Evolutionary conservation across 2,329 filamentous ascomycete species (phyloP), one percentile per base, ranked within the genome.

Genomic region (Curvularia verruculosa): DNA sequence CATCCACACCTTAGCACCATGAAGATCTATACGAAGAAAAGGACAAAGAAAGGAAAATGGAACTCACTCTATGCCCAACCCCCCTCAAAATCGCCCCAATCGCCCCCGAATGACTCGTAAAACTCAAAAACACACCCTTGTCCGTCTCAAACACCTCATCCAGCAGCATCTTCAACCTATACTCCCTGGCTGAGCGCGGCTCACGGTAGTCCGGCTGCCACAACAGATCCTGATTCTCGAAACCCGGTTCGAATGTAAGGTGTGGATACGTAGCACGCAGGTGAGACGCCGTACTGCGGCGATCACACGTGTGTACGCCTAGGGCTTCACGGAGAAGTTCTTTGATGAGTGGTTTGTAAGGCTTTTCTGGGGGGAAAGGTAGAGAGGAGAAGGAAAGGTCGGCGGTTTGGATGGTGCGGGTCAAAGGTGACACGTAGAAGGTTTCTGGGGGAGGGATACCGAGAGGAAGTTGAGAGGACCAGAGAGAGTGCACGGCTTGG

Each of bases 251-350:
- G 37, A 90, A 83, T 1, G 64, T 62, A 55, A 84, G 84, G 1
- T 72, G 72, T 0, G 84, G 84, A 39, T 85, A 84, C 0, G 78
- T 73, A 0, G 72, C 58, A 3, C 74, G 71, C 56, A 90, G 84
- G 49, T 81, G 76, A 0, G 81, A 78, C 58, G 78, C 81, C 56
- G 78, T 81, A 15, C 81, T 83, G 15, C 88, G 82, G 24, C 83
- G 81, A 72, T 91, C 87, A 69, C 89, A 91, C 0, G 87, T 89
- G 67, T 90, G 88, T 18, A 87, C 83, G 49, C 84, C 86, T 48
- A 90, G 83, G 3, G 83, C 83, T 73, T 91, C 89, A 29, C 88
- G 82, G 60, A 90, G 77, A 28, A 84, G 73, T 69, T 90, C 88
- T 74, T 89, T 89, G 57, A 90, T 78, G 5, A 80, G 75, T 0